Base-by-base conservation (phyloP, 306 rosid species). In the cucumber (Cucumis sativus) region DNA sequence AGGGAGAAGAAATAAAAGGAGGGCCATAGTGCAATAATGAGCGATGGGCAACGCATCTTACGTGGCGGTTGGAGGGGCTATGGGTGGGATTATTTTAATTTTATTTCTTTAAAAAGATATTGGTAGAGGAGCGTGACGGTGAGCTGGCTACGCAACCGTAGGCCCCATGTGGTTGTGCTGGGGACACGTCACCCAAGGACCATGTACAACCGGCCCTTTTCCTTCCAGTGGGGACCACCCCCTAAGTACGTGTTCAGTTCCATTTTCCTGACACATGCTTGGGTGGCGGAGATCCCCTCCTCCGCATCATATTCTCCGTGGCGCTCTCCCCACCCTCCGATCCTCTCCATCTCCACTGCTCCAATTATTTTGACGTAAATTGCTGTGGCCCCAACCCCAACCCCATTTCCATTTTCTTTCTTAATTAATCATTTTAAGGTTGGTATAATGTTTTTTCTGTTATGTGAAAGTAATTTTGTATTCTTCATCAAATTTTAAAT, bases 171-270 rank as follows among this genome's bases (percentile, higher is more conserved):
- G 76, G 60, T 71, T 49, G 23, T 23, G 59, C 41, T 71, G 59
- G 20, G 9, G 76, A 71, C 76, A 71, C 76, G 76, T 71, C 76
- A 71, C 41, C n/a, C 39, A 23, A 7, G 76, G 76, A 49, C 76
- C 76, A 71, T 43, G 59, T 71, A 49, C 76, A 47, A 15, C 23
- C 25, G 40, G 54, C 16, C 51, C 49, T 23, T 8, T 33, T 30
- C 23, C 7, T 62, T 39, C 74, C 18, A 3, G 35, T 68, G 37
- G 74, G 74, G 74, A 68, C 74, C 74, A 68, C 56, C 6, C 6
- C 0, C 0, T 40, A 68, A 13, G 74, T 71, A 71, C 76, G 43
- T 49, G 60, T 71, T 49, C 76, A 9, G 21, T 71, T 71, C 76
- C 60, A 21, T 69, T 69, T 45, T 14, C 56, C 56, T 43, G 56